A percentile compares a stretch with the other conserved stretches of the same genome.
These are phyloP conservation scores for Brassica incana DNA, from an alignment of 345 rosid genomes.

Conservation along the genomic window DNA sequence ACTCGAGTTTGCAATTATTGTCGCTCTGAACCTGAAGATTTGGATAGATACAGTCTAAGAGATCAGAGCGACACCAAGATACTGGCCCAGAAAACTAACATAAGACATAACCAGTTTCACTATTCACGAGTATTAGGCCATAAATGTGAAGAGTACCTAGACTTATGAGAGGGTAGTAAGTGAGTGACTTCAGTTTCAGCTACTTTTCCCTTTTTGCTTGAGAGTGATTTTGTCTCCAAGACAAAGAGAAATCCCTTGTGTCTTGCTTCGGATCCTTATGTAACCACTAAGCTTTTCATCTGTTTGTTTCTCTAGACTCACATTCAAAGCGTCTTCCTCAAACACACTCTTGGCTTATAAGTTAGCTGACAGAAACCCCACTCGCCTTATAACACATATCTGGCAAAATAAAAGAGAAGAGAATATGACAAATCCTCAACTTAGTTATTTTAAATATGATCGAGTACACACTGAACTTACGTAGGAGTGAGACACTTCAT, in stretches of 20 bases:
- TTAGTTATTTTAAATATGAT: not conserved
- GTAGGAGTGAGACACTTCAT: constrained; percentile 43
- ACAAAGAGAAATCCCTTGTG: constrained; percentile 80
- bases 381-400: constrained; percentile 77
- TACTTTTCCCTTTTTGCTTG: constrained; percentile 36
- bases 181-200: constrained; percentile 19
- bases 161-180: not conserved
- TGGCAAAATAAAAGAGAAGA: constrained; percentile 15
- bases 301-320: constrained; percentile 55
- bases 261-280: constrained; percentile 85
- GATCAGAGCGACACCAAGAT: not conserved
- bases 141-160: constrained; percentile 16
- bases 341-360: constrained; percentile 86
- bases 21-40: constrained; percentile 26
- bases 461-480: not conserved
- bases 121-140: constrained; percentile 1
- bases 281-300: constrained; percentile 78
- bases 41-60: constrained; percentile 17
- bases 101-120: not conserved
- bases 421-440: not conserved
- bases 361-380: constrained; percentile 87
- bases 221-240: constrained; percentile 41
- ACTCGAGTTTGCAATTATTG: constrained; percentile 6
- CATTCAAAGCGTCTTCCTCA: constrained; percentile 67
- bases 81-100: not conserved